Evolutionary conservation across 306 rosid species (phyloP).

Genomic region (Castanopsis chinensis): DNA sequence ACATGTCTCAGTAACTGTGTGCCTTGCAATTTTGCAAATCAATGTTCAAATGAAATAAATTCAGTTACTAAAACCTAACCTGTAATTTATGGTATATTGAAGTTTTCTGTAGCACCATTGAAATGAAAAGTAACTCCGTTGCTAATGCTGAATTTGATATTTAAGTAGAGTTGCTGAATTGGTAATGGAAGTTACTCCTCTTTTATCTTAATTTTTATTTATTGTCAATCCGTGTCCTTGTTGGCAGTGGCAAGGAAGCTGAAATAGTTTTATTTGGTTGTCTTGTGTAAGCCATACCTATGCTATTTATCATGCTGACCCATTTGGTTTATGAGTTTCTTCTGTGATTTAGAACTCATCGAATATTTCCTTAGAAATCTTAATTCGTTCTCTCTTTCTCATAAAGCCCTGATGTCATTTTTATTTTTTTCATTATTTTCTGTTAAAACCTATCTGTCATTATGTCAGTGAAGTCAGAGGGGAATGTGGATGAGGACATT

Average conservation of each 20-base stretch:
- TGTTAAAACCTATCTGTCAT: not conserved
- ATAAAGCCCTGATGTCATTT: not conserved
- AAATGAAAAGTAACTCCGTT: not conserved
- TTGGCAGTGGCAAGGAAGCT: too few species aligned
- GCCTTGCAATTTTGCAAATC: slow-evolving; percentile 7
- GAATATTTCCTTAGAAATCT: not conserved
- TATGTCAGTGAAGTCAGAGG: not conserved
- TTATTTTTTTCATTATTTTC: not conserved
- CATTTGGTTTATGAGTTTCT: not conserved
- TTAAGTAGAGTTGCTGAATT: not conserved
- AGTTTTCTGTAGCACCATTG: not conserved
- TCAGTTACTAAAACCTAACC: slow-evolving; percentile 1
- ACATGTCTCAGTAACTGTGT: slow-evolving; percentile 1
- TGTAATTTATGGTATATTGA: not conserved
- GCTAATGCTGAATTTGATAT: slow-evolving; percentile 13
- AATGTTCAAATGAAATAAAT: not conserved
- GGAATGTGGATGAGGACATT: not conserved
- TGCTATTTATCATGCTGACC: not conserved
- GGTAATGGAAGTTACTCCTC: slow-evolving; percentile 3
- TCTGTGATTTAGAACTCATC: not conserved
- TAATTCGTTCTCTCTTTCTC: not conserved
- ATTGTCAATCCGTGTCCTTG: not conserved
- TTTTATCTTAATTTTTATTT: not conserved
- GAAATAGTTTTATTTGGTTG: not conserved
- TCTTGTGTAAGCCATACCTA: not conserved